Base-by-base conservation (phyloP, 176 grass and related monocot genomes). In the Oryza nivara region DNA sequence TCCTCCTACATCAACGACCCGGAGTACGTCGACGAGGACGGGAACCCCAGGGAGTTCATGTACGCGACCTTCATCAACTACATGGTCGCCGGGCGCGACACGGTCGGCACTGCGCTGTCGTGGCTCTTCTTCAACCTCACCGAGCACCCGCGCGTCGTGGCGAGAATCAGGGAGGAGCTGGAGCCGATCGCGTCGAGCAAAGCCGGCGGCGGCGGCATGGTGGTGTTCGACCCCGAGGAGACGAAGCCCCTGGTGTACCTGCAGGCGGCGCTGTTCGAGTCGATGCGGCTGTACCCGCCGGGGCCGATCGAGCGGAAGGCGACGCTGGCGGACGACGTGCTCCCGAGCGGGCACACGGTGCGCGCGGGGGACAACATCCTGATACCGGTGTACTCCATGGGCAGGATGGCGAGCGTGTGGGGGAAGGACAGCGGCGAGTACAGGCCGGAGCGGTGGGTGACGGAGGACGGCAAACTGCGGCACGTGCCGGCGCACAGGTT, bases 401-500 rank as follows among this genome's bases (percentile, higher is more conserved):
- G 54, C n/a, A 77, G 86, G 41, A 34, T 60, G 77, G 86, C 85
- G 72, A 30, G 41, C 32, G 11, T 85, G 26, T 91, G 86, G 90
- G 90, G 82, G 1, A 12, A 88, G 38, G 81, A 91, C 48, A 85
- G 86, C 81, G 3, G 11, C 43, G 82, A 85, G 43, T 88, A 77
- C 43, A 88, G 58, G 68, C 85, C 85, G 16, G 89, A 88, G 81
- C 65, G 89, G 30, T 91, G 85, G 86, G 67, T 91, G 20, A 78
- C 77, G 3, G 77, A 88, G 47, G 81, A 82, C 7, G 82, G 81
- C 11, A 73, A 56, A 63, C n/a, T 88, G 66, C 45, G 40, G 23
- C 22, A 85, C 20, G 64, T 83, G 54, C 89, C 86, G 1, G 81
- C 89, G 7, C 77, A 85, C 74, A 81, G 73, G 74, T 91, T 78